Evolutionary conservation across 352 stramenopile genomes (phyloP), one percentile per base, ranked within the genome.

Genomic region (Pythium utonaiense): DNA sequence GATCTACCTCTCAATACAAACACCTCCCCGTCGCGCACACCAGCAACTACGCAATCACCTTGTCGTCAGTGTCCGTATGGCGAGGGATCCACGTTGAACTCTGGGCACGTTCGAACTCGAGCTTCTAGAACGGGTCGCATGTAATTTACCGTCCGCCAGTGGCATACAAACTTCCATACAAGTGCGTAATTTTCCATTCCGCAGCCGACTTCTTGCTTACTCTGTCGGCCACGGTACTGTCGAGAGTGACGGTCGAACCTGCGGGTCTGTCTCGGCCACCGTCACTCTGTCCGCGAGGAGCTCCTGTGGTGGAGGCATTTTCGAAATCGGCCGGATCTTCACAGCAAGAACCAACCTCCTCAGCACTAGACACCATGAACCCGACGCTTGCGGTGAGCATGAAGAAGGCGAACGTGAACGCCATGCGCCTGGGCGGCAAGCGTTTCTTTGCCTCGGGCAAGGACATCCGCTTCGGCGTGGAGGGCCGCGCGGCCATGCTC

Each of bases 401-500:
- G 27, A 91, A 91, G 76, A 88, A 89, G 72, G 78, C 77, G 59
- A 55, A 73, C 55, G 69, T 60, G 54, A 52, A 66, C 53, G 62
- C 66, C 36, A 40, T 69, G n/a, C 66, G 64, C 42, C 44, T 77
- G 47, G 64, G 60, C 52, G 71, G 73, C 70, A 79, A 75, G 68
- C 86, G 86, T 57, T 77, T 83, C 63, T 93, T 92, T 27, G 86
- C 83, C 19, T 89, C 88, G 44, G 96, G 95, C 62, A 99, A 99
- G 80, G 96, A 99, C 70, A 98, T 99, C 70, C 97, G 97, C 74
- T 99, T 99, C 77, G 97, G 98, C 51, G 96, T 99, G 27, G 97
- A 97, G 62, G 97, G 97, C 62, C 89, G 97, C 51, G 96, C 96
- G 41, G 85, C 95, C 51, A 99, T 99, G 97, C 86, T 99, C 49